Base-by-base conservation (phyloP, 176 grass and related monocot species). In the Carex myosuroides region DNA sequence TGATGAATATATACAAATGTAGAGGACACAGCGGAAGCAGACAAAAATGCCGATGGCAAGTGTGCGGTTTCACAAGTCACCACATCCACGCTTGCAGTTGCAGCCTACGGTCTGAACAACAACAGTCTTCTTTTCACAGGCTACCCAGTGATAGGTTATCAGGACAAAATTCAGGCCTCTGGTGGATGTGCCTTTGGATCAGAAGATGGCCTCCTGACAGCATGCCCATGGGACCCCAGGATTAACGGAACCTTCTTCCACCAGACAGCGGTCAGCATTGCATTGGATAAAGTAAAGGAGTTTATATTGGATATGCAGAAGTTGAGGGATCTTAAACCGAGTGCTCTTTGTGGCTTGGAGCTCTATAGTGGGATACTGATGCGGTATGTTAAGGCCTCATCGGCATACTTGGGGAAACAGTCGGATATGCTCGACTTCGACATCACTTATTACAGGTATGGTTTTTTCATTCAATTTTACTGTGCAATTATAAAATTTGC, bases 71-170 rank as follows among this genome's bases (percentile, higher is more conserved):
- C 37, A 39, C 5, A 1, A 6, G 0, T 39, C 4, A 39, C 5
- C 5, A 6, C 37, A 39, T 39, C 37, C 5, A 39, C 37, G 4
- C 37, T 39, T 39, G 37, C 37, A 1, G 4, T 39, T 39, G 37
- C 37, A 39, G 37, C 37, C 37, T 39, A 39, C 0, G 37, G 37
- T 39, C 37, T 39, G 37, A 39, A 39, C 0, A 39, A 39, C 37
- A 6, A 39, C 0, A 0, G 37, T 0, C 37, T 39, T 39, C 37
- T 39, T 39, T 39, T 39, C 37, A 39, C 37, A 39, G 37, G 92
- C 16, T 92, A 94, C 81, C 88, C 92, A 1, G 92, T 94, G 14
- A 68, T 92, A 5, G 92, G 93, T 2, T 75, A 54, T 17, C 93
- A 95, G 60, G 52, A 92, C 79, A 83, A 60, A 69, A 85, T 95